Percentiles rank a stretch among this genome's conserved stretches.
phyloP scores from a whole-genome alignment of 106 monocot species.

The Platanthera guangdongensis region DNA sequence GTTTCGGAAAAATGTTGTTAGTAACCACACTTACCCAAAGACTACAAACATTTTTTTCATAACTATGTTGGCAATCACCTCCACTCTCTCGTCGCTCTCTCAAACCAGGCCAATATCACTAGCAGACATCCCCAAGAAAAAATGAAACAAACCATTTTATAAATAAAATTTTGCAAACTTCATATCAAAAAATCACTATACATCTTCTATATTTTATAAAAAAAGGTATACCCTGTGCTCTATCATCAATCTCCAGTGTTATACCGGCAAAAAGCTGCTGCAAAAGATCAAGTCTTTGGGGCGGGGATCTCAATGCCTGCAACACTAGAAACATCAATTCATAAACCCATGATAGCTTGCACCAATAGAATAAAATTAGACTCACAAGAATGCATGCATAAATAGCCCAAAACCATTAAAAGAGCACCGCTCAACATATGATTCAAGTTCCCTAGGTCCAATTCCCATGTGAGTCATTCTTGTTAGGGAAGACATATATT shows the following conservation, averaged over 20 bases:
- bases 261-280: slow-evolving; percentile 70
- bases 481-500: background rate
- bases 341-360: background rate
- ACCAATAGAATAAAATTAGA: background rate
- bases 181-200: background rate
- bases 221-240: slow-evolving; percentile 40
- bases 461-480: background rate
- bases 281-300: slow-evolving; percentile 45
- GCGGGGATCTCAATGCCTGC: slow-evolving; percentile 47
- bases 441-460: background rate
- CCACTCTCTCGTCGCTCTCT: too few relatives aligned
- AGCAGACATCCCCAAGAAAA: background rate
- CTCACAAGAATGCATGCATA: background rate
- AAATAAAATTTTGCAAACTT: background rate
- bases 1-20: too few relatives aligned
- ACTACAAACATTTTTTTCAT: too few relatives aligned
- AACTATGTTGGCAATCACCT: too few relatives aligned
- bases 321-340: background rate
- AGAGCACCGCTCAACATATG: background rate
- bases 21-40: too few relatives aligned
- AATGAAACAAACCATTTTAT: background rate
- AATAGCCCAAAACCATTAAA: too few relatives aligned
- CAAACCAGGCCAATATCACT: background rate
- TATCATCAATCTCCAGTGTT: slow-evolving; percentile 61
- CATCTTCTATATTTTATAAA: background rate